Evolutionary conservation across 2,329 filamentous ascomycete species (phyloP).

Genomic region (Aciculosporium take): DNA sequence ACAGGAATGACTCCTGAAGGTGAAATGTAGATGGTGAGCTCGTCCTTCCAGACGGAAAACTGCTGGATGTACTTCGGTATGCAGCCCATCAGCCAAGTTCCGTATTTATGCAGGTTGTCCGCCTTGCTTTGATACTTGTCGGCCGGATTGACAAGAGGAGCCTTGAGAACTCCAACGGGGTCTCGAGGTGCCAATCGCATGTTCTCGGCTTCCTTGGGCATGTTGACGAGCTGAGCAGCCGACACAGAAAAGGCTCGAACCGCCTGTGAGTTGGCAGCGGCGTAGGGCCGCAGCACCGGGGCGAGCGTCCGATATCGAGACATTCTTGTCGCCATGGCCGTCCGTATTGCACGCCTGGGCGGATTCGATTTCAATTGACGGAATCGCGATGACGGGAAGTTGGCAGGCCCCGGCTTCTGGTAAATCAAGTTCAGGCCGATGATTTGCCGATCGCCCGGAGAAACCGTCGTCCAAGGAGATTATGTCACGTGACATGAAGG

Average conservation of each 20-base stretch:
- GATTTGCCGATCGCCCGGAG: constrained; percentile 16
- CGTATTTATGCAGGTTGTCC: constrained; percentile 82
- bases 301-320: constrained; percentile 41
- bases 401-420: background rate
- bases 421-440: constrained; percentile 11
- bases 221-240: constrained; percentile 33
- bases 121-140: constrained; percentile 86
- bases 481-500: constrained; percentile 3
- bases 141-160: constrained; percentile 73
- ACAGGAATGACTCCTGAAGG: constrained; percentile 81
- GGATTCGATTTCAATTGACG: constrained; percentile 31
- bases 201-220: constrained; percentile 50
- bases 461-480: background rate
- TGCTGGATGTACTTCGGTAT: constrained; percentile 97
- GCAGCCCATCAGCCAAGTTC: constrained; percentile 91
- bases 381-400: constrained; percentile 4
- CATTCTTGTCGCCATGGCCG: constrained; percentile 47
- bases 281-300: constrained; percentile 39
- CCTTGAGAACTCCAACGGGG: constrained; percentile 51
- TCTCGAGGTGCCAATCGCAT: constrained; percentile 50
- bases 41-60: constrained; percentile 99
- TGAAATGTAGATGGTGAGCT: constrained; percentile 85
- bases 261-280: constrained; percentile 24
- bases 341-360: constrained; percentile 14
- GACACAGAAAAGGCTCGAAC: constrained; percentile 38